Percentiles rank a stretch among this genome's conserved stretches.
Conservation (phyloP, 768 basidiomycete genomes). For the Pleurotus citrinopileatus region DNA sequence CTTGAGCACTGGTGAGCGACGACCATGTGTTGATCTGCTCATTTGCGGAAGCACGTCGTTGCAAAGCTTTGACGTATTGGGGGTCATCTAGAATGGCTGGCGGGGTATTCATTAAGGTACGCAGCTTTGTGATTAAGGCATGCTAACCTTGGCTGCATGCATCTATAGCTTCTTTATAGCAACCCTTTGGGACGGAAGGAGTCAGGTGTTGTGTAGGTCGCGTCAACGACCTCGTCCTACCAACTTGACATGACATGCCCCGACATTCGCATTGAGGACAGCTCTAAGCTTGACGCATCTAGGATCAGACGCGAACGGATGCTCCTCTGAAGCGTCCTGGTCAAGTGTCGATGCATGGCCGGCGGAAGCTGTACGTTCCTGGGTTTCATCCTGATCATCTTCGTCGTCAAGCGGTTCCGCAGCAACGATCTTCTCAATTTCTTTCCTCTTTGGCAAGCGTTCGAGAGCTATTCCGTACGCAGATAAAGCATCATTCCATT, state of each 20-base stretch:
- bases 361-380: neutral
- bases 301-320: slow-evolving; percentile 32
- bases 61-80: slow-evolving; percentile 80
- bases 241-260: slow-evolving; percentile 78
- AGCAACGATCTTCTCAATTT: slow-evolving; percentile 9
- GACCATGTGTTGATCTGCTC: slow-evolving; percentile 82
- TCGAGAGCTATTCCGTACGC: slow-evolving; percentile 70
- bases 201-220: slow-evolving; percentile 5
- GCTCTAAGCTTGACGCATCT: slow-evolving; percentile 62
- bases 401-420: slow-evolving; percentile 7
- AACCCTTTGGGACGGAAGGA: slow-evolving; percentile 43
- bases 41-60: slow-evolving; percentile 85
- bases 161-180: slow-evolving; percentile 75
- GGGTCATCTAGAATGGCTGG: slow-evolving; percentile 87
- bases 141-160: slow-evolving; percentile 73
- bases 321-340: slow-evolving; percentile 15
- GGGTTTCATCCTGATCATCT: neutral
- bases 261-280: slow-evolving; percentile 83
- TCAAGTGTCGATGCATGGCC: slow-evolving; percentile 9
- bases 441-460: slow-evolving; percentile 51
- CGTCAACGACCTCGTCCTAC: slow-evolving; percentile 37
- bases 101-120: slow-evolving; percentile 10
- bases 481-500: slow-evolving; percentile 70
- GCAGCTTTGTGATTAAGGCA: slow-evolving; percentile 1
- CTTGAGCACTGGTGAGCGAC: slow-evolving; percentile 75